Evolutionary conservation across 2,329 filamentous ascomycete genomes (phyloP).

Genomic region (Teratosphaeriaceae sp.): DNA sequence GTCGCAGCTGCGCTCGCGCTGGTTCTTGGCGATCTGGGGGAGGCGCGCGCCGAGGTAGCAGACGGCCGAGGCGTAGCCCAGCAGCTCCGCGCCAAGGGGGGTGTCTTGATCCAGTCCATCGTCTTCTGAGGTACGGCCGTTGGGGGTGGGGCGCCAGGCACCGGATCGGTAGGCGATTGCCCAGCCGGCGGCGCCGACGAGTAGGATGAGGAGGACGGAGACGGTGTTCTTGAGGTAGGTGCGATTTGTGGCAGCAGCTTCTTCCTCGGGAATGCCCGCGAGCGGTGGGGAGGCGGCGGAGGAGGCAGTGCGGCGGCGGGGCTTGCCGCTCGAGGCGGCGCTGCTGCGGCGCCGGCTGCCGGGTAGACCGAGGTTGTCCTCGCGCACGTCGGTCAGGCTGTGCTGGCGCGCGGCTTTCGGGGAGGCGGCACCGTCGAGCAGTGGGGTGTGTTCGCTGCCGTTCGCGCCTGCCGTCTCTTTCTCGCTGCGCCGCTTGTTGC

Average conservation of each 20-base stretch:
- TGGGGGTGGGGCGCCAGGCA: constrained; percentile 61
- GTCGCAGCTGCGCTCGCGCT: constrained; percentile 81
- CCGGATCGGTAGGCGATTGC: constrained; percentile 77
- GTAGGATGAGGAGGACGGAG: constrained; percentile 38
- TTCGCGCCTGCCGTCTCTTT: constrained; percentile 23
- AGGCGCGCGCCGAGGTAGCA: constrained; percentile 87
- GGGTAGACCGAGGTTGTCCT: constrained; percentile 56
- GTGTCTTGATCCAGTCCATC: constrained; percentile 35
- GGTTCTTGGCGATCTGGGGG: constrained; percentile 94
- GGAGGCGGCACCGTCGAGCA: constrained; percentile 35
- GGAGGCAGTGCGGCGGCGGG: constrained; percentile 28
- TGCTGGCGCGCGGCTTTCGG: constrained; percentile 24
- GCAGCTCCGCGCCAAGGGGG: constrained; percentile 61
- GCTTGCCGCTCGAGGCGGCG: constrained; percentile 26
- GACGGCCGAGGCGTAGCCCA: constrained; percentile 81
- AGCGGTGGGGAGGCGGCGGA: constrained; percentile 56
- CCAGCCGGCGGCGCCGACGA: constrained; percentile 46
- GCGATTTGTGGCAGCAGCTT: constrained; percentile 9
- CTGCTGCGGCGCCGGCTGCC: constrained; percentile 54
- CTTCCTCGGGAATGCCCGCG: constrained; percentile 59
- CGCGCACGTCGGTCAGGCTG: constrained; percentile 42
- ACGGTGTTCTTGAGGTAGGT: constrained; percentile 55
- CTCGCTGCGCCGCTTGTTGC: constrained; percentile 52
- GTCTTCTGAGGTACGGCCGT: constrained; percentile 21
- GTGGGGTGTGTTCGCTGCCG: constrained; percentile 27